These are phyloP conservation scores for Glutinoglossum americanum DNA, from an alignment of 495 filamentous ascomycete genomes.

Conservation along the genomic window DNA sequence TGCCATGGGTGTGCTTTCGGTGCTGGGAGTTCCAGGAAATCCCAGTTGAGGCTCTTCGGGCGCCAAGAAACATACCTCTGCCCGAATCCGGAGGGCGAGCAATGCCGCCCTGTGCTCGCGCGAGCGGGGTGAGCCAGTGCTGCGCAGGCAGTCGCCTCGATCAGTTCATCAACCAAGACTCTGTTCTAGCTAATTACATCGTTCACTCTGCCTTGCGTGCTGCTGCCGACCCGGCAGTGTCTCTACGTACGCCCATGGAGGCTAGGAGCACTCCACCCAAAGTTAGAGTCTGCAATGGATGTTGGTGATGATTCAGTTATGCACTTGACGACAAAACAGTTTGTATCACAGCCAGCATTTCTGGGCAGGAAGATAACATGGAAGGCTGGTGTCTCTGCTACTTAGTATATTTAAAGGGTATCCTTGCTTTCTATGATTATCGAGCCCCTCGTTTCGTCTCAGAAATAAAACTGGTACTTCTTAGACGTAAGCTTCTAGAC, in stretches of 20 bases:
- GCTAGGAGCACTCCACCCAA: background rate
- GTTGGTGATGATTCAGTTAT: background rate
- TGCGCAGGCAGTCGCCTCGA: too few species aligned
- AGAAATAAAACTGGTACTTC: background rate
- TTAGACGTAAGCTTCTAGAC: background rate
- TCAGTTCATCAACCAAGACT: too few species aligned
- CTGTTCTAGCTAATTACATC: too few species aligned
- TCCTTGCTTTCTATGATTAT: background rate
- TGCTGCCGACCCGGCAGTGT: background rate
- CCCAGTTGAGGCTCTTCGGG: background rate
- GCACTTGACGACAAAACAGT: background rate
- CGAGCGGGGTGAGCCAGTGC: too few species aligned
- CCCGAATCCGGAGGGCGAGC: too few species aligned
- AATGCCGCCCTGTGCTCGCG: too few species aligned
- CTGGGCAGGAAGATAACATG: background rate
- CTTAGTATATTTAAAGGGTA: background rate
- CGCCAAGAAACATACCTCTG: too few species aligned
- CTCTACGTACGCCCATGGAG: background rate
- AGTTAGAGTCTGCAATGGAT: background rate
- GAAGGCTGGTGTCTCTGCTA: background rate
- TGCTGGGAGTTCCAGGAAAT: background rate
- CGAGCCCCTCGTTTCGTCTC: background rate
- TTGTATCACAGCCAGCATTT: background rate
- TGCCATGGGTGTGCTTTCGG: conserved; percentile 37
- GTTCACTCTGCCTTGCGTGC: background rate